Evolutionary conservation across 2,329 filamentous ascomycete species (phyloP).

Genomic region (Phyllosticta citrichinensis): DNA sequence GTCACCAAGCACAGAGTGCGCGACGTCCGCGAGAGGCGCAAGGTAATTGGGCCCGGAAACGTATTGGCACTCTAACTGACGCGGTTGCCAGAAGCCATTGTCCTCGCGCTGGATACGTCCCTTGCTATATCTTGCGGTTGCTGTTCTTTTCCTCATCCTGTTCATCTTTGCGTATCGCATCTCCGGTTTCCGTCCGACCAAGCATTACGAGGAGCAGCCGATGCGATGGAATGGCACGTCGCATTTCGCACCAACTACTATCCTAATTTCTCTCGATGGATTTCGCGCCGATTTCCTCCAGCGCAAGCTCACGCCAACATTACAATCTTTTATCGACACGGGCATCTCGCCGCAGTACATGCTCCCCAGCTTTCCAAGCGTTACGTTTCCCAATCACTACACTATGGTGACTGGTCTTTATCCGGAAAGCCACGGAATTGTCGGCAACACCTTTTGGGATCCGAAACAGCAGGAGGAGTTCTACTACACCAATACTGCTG

Average conservation of each 20-base stretch:
- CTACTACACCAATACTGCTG: slow-evolving; percentile 67
- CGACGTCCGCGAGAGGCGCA: slow-evolving; percentile 34
- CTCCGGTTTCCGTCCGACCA: slow-evolving; percentile 10
- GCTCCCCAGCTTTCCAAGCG: slow-evolving; percentile 86
- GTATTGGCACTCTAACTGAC: slow-evolving; percentile 24
- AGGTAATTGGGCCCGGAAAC: slow-evolving; percentile 15
- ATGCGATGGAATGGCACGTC: slow-evolving; percentile 70
- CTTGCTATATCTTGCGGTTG: slow-evolving; percentile 34
- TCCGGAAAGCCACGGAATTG: slow-evolving; percentile 84
- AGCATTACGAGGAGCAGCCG: background rate
- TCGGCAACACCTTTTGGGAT: slow-evolving; percentile 94
- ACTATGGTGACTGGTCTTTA: slow-evolving; percentile 87
- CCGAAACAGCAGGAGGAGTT: slow-evolving; percentile 67
- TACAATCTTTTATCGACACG: slow-evolving; percentile 67
- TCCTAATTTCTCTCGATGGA: slow-evolving; percentile 88
- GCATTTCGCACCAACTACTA: slow-evolving; percentile 80
- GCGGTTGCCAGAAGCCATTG: background rate
- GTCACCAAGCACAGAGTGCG: slow-evolving; percentile 43
- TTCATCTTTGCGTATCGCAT: slow-evolving; percentile 47
- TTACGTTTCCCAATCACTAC: slow-evolving; percentile 93
- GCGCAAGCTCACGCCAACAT: slow-evolving; percentile 69
- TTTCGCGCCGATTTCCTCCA: slow-evolving; percentile 91
- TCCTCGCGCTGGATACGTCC: slow-evolving; percentile 28
- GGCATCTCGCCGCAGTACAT: slow-evolving; percentile 89
- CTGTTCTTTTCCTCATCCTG: slow-evolving; percentile 45